These are phyloP conservation scores for Kodamaea derodonti DNA, from an alignment of 1,139 yeast species.

Conservation along the genomic window DNA sequence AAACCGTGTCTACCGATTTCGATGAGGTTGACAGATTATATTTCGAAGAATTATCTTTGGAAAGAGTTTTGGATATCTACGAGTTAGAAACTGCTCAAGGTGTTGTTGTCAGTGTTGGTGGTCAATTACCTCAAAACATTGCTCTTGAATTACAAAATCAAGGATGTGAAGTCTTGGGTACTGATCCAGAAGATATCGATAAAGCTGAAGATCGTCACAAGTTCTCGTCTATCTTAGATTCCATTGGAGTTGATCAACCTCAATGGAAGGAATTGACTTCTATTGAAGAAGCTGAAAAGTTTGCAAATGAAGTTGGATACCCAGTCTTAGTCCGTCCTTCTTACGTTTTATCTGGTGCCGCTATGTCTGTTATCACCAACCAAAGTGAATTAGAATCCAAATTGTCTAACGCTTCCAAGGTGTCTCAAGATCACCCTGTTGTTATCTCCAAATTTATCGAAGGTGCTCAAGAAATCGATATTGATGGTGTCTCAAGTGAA, in stretches of 20 bases:
- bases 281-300: slow-evolving; percentile 75
- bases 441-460: slow-evolving; percentile 93
- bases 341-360: slow-evolving; percentile 96
- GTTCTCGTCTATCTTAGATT: slow-evolving; percentile 90
- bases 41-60: slow-evolving; percentile 91
- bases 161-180: slow-evolving; percentile 88
- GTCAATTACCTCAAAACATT: slow-evolving; percentile 96
- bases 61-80: slow-evolving; percentile 95
- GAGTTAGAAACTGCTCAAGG: slow-evolving; percentile 88
- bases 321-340: slow-evolving; percentile 98
- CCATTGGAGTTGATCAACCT: slow-evolving; percentile 89
- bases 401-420: slow-evolving; percentile 83
- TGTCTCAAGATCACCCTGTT: slow-evolving; percentile 94
- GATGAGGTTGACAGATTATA: slow-evolving; percentile 97
- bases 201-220: slow-evolving; percentile 98
- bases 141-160: slow-evolving; percentile 79
- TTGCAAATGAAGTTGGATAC: slow-evolving; percentile 84
- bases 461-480: slow-evolving; percentile 95
- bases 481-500: slow-evolving; percentile 90
- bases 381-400: slow-evolving; percentile 76
- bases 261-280: slow-evolving; percentile 95
- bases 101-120: slow-evolving; percentile 95
- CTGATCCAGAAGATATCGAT: slow-evolving; percentile 92
- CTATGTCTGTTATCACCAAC: slow-evolving; percentile 88
- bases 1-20: slow-evolving; percentile 96